Base-by-base conservation (phyloP, 108 stramenopile genomes). In the Epithemia pelagica region DNA sequence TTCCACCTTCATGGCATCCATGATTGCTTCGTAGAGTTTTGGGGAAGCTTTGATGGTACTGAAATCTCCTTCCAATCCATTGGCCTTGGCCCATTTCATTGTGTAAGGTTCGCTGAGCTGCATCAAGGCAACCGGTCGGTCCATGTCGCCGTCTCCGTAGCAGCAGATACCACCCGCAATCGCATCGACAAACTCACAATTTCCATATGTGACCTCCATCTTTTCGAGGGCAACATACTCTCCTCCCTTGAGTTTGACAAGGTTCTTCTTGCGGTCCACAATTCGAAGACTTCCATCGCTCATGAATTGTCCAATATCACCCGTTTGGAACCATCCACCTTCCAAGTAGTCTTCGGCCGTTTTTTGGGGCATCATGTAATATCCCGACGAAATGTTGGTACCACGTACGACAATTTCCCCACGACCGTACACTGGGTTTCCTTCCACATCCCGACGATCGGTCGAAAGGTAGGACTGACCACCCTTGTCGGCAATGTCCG, bases 221-320 rank as follows among this genome's bases (percentile, higher is more conserved):
- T 83, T 87, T 54, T 90, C 92, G 51, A 94, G 68, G 5, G 87
- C 87, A 53, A 97, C 82, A 73, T 97, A 97, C 72, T 97, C 96
- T 24, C 96, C 96, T 64, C 91, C 84, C 67, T 86, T 90, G 61
- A 96, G 78, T 76, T 96, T 96, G 77, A 96, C 94, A 58, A 96
- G 82, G 66, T 97, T 94, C 82, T 97, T 94, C 73, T 87, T 87
- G n/a, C 90, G 87, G 61, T 92, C 90, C 33, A 92, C 89, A 74
- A 95, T 92, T 56, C 82, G 74, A 52, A 95, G 51, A 65, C 84
- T 87, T 29, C 94, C 94, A 69, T 95, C 90, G 0, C 56, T 62
- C 64, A 86, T 81, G 62, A 90, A 90, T 71, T 90, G 90, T 24
- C 94, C 94, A 80, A 95, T 90, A 78, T 95, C 94, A 23, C 94